Conservation (phyloP, 306 rosid species). For the Vigna hirtella region DNA sequence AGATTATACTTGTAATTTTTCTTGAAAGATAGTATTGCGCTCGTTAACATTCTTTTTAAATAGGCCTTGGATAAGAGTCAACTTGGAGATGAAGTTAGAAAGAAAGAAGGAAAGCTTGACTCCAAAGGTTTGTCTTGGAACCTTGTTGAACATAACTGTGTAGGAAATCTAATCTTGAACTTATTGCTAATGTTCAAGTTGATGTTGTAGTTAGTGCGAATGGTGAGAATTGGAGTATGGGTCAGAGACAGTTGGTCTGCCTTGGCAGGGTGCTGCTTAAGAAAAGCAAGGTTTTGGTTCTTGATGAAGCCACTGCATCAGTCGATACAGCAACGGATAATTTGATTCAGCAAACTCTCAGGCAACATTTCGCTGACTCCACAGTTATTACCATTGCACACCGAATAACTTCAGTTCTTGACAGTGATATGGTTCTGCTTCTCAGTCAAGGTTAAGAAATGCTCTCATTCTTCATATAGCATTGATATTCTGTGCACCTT, state of each 20-base stretch:
- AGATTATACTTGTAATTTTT: conserved; percentile 7
- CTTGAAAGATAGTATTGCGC: background rate
- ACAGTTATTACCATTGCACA: conserved; percentile 86
- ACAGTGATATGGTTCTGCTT: conserved; percentile 84
- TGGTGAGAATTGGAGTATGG: conserved; percentile 98
- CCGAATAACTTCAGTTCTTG: conserved; percentile 80
- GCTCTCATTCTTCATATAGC: background rate
- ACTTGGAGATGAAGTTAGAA: conserved; percentile 87
- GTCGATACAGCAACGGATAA: conserved; percentile 93
- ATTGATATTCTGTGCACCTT: background rate
- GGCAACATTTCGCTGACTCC: conserved; percentile 67
- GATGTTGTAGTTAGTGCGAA: conserved; percentile 68
- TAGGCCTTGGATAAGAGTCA: conserved; percentile 91
- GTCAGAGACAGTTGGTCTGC: conserved; percentile 92
- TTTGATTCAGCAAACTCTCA: conserved; percentile 77
- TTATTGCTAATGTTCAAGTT: conserved; percentile 30
- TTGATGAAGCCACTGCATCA: conserved; percentile 91
- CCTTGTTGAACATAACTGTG: conserved; percentile 12
- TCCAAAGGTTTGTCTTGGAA: conserved; percentile 62
- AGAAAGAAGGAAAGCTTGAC: conserved; percentile 83
- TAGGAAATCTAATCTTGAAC: background rate
- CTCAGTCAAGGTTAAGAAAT: conserved; percentile 67
- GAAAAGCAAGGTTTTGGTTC: conserved; percentile 84
- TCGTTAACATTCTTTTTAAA: conserved; percentile 10
- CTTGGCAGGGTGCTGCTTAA: conserved; percentile 83